These are phyloP conservation scores for Phascolomyces articulosus DNA, from an alignment of 371 early-diverging fungal genomes.

Conservation along the genomic window DNA sequence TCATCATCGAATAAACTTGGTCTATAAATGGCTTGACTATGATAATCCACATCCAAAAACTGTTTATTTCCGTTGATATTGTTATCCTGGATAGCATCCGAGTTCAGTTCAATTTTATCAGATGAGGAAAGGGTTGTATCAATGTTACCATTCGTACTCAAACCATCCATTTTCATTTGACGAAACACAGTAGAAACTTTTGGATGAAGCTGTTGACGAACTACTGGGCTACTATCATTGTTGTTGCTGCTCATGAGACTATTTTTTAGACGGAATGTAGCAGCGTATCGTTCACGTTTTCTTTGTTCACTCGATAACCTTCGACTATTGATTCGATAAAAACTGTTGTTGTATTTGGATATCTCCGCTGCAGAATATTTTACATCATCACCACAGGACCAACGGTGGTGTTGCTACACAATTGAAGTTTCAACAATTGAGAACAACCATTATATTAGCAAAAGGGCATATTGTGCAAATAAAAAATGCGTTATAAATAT, in stretches of 20 bases:
- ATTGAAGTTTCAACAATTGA: too few species aligned
- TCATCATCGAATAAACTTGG: neutral
- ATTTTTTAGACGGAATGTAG: neutral
- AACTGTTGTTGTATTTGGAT: neutral
- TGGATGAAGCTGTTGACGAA: neutral
- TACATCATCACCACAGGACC: neutral
- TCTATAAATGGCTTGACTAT: neutral
- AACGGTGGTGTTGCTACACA: neutral
- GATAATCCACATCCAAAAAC: neutral
- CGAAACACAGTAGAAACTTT: neutral
- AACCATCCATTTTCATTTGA: neutral
- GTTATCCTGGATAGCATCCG: too few species aligned
- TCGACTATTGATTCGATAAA: neutral
- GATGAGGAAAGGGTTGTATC: neutral
- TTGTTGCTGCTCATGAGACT: neutral
- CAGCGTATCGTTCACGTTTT: neutral
- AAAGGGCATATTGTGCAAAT: neutral
- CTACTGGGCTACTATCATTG: neutral
- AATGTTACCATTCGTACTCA: too few species aligned
- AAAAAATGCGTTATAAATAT: neutral
- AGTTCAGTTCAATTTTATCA: neutral
- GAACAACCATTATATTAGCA: too few species aligned
- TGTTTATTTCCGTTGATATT: neutral
- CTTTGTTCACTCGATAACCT: neutral
- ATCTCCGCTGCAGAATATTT: neutral